These are phyloP conservation scores for Caryocar brasiliense DNA, from an alignment of 441 rosid species.

Conservation along the genomic window DNA sequence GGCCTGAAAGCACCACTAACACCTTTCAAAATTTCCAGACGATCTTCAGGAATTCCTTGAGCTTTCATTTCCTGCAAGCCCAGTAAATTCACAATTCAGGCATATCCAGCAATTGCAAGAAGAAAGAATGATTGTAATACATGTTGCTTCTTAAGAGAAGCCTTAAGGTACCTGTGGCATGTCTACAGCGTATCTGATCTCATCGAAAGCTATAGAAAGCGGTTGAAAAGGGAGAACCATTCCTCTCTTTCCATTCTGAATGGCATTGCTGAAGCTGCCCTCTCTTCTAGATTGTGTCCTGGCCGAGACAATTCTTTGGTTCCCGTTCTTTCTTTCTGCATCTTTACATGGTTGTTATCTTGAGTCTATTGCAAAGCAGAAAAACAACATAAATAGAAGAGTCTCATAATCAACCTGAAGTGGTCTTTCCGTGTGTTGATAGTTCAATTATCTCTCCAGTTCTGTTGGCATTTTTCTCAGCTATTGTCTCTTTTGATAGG, in stretches of 20 bases:
- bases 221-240: slow-evolving; percentile 66
- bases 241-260: slow-evolving; percentile 32
- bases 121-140: background rate
- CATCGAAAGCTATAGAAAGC: slow-evolving; percentile 46
- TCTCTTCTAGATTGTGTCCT: slow-evolving; percentile 23
- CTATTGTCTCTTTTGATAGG: slow-evolving; percentile 34
- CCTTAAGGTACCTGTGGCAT: slow-evolving; percentile 53
- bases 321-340: slow-evolving; percentile 26
- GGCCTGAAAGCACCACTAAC: slow-evolving; percentile 66
- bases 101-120: background rate
- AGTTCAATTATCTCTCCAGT: slow-evolving; percentile 23
- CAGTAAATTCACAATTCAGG: background rate
- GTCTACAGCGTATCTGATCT: slow-evolving; percentile 51
- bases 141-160: background rate
- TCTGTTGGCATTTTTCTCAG: slow-evolving; percentile 29
- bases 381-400: background rate
- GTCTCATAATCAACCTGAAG: slow-evolving; percentile 14
- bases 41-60: slow-evolving; percentile 40
- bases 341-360: background rate
- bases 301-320: slow-evolving; percentile 14
- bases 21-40: slow-evolving; percentile 47
- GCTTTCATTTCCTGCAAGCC: slow-evolving; percentile 49
- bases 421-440: slow-evolving; percentile 10
- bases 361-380: background rate
- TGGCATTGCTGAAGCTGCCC: slow-evolving; percentile 16